These are phyloP conservation scores for Psilocybe tampanensis DNA, from an alignment of 768 basidiomycete genomes.

Conservation along the genomic window DNA sequence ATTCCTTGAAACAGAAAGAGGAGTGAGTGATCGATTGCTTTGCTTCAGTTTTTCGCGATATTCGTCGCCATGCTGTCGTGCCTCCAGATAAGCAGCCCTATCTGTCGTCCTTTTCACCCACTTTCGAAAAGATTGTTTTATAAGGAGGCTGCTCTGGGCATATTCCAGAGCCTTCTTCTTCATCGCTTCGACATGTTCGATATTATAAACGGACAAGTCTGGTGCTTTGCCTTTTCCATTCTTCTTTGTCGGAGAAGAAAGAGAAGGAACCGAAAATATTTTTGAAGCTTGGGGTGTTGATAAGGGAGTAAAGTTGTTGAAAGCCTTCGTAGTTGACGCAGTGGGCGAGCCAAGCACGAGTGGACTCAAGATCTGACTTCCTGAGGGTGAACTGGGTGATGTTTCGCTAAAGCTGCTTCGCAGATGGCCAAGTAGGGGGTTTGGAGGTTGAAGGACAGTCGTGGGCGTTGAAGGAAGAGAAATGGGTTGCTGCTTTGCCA, in stretches of 20 bases:
- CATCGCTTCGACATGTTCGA: slow-evolving; percentile 38
- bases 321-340: slow-evolving; percentile 27
- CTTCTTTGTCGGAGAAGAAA: slow-evolving; percentile 11
- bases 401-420: slow-evolving; percentile 28
- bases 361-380: slow-evolving; percentile 42
- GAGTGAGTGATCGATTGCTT: slow-evolving; percentile 15
- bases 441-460: slow-evolving; percentile 27
- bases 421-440: slow-evolving; percentile 34
- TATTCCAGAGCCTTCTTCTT: slow-evolving; percentile 46
- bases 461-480: slow-evolving; percentile 51
- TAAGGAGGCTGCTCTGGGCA: slow-evolving; percentile 36
- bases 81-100: slow-evolving; percentile 60
- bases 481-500: slow-evolving; percentile 42
- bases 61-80: slow-evolving; percentile 58
- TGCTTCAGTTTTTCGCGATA: slow-evolving; percentile 57
- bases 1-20: slow-evolving; percentile 6
- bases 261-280: slow-evolving; percentile 12
- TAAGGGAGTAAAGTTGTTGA: slow-evolving; percentile 30
- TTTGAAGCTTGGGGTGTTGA: slow-evolving; percentile 21
- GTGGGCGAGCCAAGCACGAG: slow-evolving; percentile 37
- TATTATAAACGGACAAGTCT: slow-evolving; percentile 30
- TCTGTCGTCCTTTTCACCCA: slow-evolving; percentile 52
- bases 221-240: slow-evolving; percentile 33
- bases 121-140: slow-evolving; percentile 42
- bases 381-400: slow-evolving; percentile 16